phyloP scores from a whole-genome alignment of 1,284 basidiomycete genomes.

The Schizophyllum amplum region DNA sequence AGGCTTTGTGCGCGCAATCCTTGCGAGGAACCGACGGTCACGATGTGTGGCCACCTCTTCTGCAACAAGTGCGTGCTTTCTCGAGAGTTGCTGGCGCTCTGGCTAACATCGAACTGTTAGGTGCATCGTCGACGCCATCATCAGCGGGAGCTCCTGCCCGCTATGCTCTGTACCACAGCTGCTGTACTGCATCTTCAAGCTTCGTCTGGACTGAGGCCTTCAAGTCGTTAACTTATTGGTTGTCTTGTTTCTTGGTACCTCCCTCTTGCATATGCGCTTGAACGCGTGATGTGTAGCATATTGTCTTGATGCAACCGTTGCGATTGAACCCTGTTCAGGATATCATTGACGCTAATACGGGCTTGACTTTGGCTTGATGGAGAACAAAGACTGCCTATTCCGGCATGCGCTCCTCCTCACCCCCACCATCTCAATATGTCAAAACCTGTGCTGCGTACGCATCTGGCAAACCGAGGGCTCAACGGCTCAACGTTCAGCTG shows the following conservation, averaged over 20 bases:
- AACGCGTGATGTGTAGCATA: not conserved
- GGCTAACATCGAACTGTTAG: slow-evolving; percentile 17
- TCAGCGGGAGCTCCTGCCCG: slow-evolving; percentile 37
- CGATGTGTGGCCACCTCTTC: slow-evolving; percentile 52
- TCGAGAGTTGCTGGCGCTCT: not conserved
- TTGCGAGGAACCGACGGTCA: slow-evolving; percentile 40
- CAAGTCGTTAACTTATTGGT: no score
- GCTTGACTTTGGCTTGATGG: no score
- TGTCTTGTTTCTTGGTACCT: not conserved
- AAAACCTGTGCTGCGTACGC: no score
- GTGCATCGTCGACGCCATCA: slow-evolving; percentile 39
- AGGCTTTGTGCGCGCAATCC: slow-evolving; percentile 33
- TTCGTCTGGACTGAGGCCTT: slow-evolving; percentile 23
- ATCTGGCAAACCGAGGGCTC: no score
- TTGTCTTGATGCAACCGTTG: no score
- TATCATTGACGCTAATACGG: no score
- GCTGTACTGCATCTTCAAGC: slow-evolving; percentile 40
- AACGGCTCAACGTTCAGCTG: no score
- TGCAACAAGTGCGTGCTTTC: slow-evolving; percentile 35
- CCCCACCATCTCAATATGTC: no score
- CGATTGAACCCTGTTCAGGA: no score
- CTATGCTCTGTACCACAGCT: slow-evolving; percentile 38
- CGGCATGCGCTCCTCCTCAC: no score
- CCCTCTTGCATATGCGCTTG: not conserved
- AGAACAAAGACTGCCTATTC: no score